Base-by-base conservation (phyloP, 352 stramenopile species). In the Globisporangium perplexum region DNA sequence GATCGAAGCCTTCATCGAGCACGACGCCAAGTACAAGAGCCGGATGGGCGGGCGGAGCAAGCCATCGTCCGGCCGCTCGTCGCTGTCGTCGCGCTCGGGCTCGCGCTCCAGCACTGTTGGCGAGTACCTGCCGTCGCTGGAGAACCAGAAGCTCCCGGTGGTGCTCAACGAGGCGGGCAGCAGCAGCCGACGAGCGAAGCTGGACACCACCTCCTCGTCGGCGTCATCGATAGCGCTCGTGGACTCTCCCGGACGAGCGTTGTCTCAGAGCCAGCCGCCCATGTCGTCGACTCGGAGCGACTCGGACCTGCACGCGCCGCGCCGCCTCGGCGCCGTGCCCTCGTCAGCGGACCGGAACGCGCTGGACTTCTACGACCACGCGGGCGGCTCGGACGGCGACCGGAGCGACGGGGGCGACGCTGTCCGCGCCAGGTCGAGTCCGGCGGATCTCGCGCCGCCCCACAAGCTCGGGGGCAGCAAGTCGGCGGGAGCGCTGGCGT, bases 1-100 rank as follows among this genome's bases (percentile, higher is more conserved):
- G 18, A 83, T 93, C 22, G 74, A 87, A 39, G 83, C 83, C 12
- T 93, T 93, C 48, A 71, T 79, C 10, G 80, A 90, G 55, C 76
- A 90, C 54, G 79, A 90, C 53, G 71, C 71, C n/a, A 85, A 85
- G 57, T 90, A 85, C 55, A 59, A 47, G 20, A 28, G 1, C 41
- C 24, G 47, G 7, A 50, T 43, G 28, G 36, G 39, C 7, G 55
- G 23, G 26, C 52, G 48, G 24, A 64, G 30, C 45, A 55, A 50
- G 8, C 55, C 50, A 0, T 42, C 47, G n/a, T 67, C 60, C 17
- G 47, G 60, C 17, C 42, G 55, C 1, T 64, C 60, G 14, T 60
- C 60, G 3, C 43, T 59, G 22, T 61, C 57, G 4, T 65, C 50
- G 28, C 49, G 56, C 10, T 62, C 55, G 1, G 57, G 50, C 14